A percentile compares a stretch with the other conserved stretches of the same genome.
phyloP scores from a whole-genome alignment of 1,284 basidiomycete species.

The Sanghuangporus weigelae region DNA sequence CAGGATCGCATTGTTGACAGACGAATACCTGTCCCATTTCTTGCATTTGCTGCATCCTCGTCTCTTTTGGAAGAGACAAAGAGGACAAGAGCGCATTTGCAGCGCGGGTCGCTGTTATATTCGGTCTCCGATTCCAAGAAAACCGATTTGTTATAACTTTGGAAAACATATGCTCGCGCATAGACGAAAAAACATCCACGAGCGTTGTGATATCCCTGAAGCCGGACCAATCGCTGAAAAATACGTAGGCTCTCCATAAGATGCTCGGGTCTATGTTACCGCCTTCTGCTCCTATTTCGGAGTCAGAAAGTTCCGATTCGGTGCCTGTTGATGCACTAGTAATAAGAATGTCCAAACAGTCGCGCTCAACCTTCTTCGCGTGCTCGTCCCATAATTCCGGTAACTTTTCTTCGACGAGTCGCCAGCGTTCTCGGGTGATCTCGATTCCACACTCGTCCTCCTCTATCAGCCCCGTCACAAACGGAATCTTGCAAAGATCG shows the following conservation, averaged over 20 bases:
- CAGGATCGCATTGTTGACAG: too few species aligned
- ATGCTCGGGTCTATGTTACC: background rate
- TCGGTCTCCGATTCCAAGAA: too few species aligned
- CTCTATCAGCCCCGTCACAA: background rate
- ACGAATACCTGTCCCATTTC: too few species aligned
- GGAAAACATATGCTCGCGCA: too few species aligned
- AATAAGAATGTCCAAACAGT: background rate
- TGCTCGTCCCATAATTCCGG: background rate
- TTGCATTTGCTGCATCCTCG: too few species aligned
- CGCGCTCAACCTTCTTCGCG: background rate
- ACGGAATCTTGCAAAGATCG: background rate
- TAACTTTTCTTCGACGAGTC: background rate
- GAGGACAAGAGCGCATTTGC: too few species aligned
- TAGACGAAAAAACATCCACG: too few species aligned
- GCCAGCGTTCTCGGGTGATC: slow-evolving; percentile 5
- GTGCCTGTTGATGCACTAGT: background rate
- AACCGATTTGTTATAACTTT: too few species aligned
- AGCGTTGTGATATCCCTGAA: too few species aligned
- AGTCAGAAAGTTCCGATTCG: background rate
- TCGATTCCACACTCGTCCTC: background rate
- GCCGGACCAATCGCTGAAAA: background rate
- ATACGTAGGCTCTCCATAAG: background rate
- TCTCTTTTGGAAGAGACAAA: too few species aligned
- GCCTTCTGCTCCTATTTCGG: background rate
- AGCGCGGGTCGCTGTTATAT: too few species aligned